A percentile compares a stretch with the other conserved stretches of the same genome.
Conservation (phyloP, 768 basidiomycete species). For the Boletus sensibilis region DNA sequence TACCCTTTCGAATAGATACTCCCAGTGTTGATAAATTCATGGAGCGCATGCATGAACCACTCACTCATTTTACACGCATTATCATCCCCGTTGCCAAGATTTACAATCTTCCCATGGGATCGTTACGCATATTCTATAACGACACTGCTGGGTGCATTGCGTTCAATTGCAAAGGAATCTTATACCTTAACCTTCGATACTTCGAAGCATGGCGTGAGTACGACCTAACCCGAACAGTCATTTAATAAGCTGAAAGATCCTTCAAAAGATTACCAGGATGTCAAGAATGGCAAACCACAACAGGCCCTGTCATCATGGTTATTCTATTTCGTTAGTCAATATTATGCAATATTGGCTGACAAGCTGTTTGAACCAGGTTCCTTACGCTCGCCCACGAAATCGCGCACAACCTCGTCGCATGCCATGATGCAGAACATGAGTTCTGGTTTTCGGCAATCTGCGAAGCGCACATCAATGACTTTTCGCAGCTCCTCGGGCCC, state of each 20-base stretch:
- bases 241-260: background rate
- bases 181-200: constrained; percentile 85
- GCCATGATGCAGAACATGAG: background rate
- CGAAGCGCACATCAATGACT: background rate
- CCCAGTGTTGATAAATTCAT: constrained; percentile 47
- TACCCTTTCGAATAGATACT: constrained; percentile 44
- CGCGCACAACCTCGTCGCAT: background rate
- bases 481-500: background rate
- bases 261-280: constrained; percentile 4
- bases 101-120: constrained; percentile 66
- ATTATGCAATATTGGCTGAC: background rate
- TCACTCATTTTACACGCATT: constrained; percentile 68
- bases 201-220: constrained; percentile 80
- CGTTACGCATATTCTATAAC: constrained; percentile 85
- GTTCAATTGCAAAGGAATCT: constrained; percentile 81
- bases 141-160: constrained; percentile 69
- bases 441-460: background rate
- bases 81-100: constrained; percentile 61
- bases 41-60: constrained; percentile 44
- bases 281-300: background rate
- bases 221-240: background rate
- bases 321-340: background rate
- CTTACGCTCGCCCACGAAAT: background rate
- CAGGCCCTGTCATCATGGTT: constrained; percentile 2
- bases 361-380: background rate